Percentiles rank a stretch among this genome's conserved stretches.
phyloP scores from a whole-genome alignment of 352 stramenopile species.

The Peronospora destructor region DNA sequence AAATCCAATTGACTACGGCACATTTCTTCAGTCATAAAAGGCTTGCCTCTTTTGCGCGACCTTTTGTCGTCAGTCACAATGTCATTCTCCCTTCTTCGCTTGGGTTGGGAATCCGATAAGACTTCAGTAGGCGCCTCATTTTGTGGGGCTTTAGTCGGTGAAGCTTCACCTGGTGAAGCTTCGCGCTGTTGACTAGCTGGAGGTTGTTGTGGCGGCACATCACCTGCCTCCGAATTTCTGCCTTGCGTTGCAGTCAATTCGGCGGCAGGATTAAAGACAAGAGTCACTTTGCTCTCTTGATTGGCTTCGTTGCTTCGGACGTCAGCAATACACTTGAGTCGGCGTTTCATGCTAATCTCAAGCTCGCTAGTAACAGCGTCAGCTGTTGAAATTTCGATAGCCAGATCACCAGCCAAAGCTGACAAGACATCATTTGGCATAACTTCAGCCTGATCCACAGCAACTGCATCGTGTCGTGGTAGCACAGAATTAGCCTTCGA shows the following conservation, averaged over 20 bases:
- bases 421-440: neutral
- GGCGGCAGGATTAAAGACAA: neutral
- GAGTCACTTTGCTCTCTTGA: neutral
- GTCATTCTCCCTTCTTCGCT: conserved; percentile 8
- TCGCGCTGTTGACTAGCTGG: neutral
- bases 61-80: conserved; percentile 1
- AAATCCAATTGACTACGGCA: conserved; percentile 16
- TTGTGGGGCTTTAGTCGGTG: neutral
- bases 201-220: neutral
- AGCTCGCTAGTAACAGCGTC: neutral
- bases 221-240: neutral
- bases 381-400: neutral
- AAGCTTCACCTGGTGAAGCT: neutral
- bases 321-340: neutral
- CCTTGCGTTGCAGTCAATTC: neutral
- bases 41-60: conserved; percentile 15
- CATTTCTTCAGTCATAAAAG: conserved; percentile 14
- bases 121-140: neutral
- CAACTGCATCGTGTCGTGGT: neutral
- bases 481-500: neutral
- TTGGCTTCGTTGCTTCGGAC: neutral
- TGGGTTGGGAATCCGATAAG: neutral
- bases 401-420: neutral
- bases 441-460: neutral
- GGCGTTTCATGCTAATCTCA: neutral